phyloP scores from a whole-genome alignment of 345 rosid genomes.

The Boechera divaricarpa region DNA sequence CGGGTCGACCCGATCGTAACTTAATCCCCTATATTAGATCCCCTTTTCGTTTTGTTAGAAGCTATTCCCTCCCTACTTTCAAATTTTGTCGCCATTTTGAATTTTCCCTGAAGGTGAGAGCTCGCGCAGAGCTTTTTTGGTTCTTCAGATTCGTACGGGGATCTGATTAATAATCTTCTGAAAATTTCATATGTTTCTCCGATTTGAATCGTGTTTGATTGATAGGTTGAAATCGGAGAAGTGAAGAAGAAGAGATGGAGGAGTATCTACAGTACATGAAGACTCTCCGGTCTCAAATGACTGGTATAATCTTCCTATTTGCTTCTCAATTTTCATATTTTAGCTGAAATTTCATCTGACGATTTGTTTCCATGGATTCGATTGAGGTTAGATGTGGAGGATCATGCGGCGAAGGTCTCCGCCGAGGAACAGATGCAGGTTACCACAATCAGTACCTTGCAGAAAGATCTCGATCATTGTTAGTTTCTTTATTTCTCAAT shows the following conservation, averaged over 20 bases:
- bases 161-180: slow-evolving; percentile 22
- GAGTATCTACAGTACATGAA: slow-evolving; percentile 81
- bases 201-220: not conserved
- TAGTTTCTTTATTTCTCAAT: not conserved
- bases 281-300: slow-evolving; percentile 81
- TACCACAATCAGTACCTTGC: slow-evolving; percentile 59
- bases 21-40: not conserved
- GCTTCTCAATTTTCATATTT: not conserved
- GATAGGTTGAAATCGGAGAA: slow-evolving; percentile 15
- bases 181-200: not conserved
- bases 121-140: slow-evolving; percentile 1
- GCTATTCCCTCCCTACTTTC: not conserved
- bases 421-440: slow-evolving; percentile 70
- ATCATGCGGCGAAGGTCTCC: slow-evolving; percentile 73
- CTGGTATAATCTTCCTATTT: slow-evolving; percentile 48
- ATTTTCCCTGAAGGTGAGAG: slow-evolving; percentile 4
- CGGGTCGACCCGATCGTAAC: slow-evolving; percentile 4
- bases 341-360: not conserved
- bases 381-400: slow-evolving; percentile 66
- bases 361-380: slow-evolving; percentile 13
- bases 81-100: not conserved
- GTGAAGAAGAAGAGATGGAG: slow-evolving; percentile 58
- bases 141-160: not conserved
- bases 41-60: not conserved
- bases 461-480: slow-evolving; percentile 65